phyloP scores from a whole-genome alignment of 164 flowering plant genomes.

The Cinnamomum chago region DNA sequence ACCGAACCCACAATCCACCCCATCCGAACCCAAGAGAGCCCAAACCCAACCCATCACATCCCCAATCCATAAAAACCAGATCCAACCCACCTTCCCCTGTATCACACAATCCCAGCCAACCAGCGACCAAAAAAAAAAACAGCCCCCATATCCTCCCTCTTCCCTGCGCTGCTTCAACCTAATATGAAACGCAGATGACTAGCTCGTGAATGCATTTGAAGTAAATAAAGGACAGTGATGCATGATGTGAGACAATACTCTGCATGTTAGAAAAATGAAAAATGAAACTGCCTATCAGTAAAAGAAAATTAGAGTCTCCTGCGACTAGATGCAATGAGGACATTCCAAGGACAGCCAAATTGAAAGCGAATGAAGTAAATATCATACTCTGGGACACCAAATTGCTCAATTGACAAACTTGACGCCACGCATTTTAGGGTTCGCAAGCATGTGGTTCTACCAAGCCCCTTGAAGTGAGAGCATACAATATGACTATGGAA shows the following conservation, averaged over 20 bases:
- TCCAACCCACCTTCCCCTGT: too few relatives aligned
- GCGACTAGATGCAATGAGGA: neutral
- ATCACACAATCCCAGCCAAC: too few relatives aligned
- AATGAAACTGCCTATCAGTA: too few relatives aligned
- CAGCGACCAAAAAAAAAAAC: too few relatives aligned
- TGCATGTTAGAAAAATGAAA: neutral
- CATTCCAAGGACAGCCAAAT: neutral
- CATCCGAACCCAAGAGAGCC: too few relatives aligned
- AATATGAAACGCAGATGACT: neutral
- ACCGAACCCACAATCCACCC: too few relatives aligned
- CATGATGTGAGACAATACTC: neutral
- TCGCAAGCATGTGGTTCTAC: neutral
- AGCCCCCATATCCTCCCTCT: too few relatives aligned
- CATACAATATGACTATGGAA: neutral
- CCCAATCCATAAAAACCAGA: too few relatives aligned
- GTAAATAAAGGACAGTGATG: neutral
- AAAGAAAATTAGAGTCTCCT: neutral
- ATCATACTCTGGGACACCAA: neutral
- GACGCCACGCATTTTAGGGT: neutral
- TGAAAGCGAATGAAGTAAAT: neutral
- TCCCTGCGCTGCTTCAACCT: neutral
- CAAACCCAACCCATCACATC: too few relatives aligned
- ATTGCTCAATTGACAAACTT: neutral
- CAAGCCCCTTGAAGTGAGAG: neutral
- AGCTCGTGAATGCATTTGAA: neutral